Evolutionary conservation across 208 protist genomes (phyloP), one percentile per base, ranked within the genome.

Genomic region (Leishmania lainsoni): DNA sequence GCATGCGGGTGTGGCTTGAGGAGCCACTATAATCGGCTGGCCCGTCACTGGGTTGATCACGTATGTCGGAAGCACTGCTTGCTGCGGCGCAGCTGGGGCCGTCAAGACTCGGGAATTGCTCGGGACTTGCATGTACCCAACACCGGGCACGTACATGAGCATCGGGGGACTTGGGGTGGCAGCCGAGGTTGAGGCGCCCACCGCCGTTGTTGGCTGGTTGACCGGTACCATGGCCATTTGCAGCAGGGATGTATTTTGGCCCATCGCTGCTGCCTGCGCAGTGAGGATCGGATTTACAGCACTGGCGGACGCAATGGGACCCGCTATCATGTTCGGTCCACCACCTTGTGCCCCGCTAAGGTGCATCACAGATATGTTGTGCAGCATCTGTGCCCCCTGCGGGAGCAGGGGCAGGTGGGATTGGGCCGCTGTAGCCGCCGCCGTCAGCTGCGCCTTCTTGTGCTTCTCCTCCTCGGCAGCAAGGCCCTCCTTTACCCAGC

Each of bases 401-500:
- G 79, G 35, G 26, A 54, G n/a, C 26, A n/a, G 63, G 26, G 39
- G 75, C 69, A 65, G 10, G 42, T 63, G 58, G 48, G 68, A 48
- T 86, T 78, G n/a, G 54, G 73, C 32, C 63, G 78, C 63, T 61
- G 75, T 10, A 26, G 49, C 20, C 2, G 66, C 61, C 0, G 74
- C 10, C 29, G 35, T 16, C 20, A n/a, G 22, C 35, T 76, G 73
- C 58, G 79, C 85, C 45, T 84, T 80, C 72, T 81, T 78, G 3
- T 63, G 73, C 80, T 78, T 74, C 70, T 89, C 75, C 54, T 92
- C 86, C 83, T 92, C 91, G 2, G 56, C 49, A 12, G 63, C 32
- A 5, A 80, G 80, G 12, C 91, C 87, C n/a, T 86, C 77, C 61
- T 83, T 83, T 22, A 95, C 49, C 94, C 94, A 97, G 29, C 69